Conservation (phyloP, 1,284 basidiomycete species). For the Hemileia vastatrix region DNA sequence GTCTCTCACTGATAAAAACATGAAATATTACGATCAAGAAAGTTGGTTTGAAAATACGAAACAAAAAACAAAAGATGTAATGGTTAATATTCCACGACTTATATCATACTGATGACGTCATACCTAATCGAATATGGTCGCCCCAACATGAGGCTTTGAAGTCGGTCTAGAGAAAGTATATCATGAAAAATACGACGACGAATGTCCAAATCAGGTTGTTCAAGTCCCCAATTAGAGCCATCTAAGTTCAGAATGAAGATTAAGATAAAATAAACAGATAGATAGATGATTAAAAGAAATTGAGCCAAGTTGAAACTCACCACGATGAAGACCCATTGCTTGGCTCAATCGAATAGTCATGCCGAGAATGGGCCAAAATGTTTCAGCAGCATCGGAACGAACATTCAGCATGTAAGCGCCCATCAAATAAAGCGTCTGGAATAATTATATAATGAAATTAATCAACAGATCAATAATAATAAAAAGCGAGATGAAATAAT, state of each 20-base stretch:
- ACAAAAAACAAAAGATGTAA: background rate
- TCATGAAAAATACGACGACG: conserved; percentile 21
- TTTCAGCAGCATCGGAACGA: conserved; percentile 18
- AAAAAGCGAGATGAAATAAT: background rate
- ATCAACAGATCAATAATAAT: background rate
- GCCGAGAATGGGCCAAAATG: conserved; percentile 15
- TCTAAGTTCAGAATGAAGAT: background rate
- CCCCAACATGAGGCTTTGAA: conserved; percentile 13
- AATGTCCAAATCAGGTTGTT: conserved; percentile 8
- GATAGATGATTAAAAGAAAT: background rate
- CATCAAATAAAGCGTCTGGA: conserved; percentile 12
- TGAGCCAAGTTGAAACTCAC: conserved; percentile 1
- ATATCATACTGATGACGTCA: background rate
- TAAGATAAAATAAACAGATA: background rate
- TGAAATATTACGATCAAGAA: background rate
- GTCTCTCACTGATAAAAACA: conserved; percentile 10
- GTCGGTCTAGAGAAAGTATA: conserved; percentile 11
- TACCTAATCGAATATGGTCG: conserved; percentile 19
- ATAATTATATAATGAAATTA: background rate
- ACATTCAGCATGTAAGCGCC: conserved; percentile 12
- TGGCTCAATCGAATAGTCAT: conserved; percentile 17
- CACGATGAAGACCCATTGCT: conserved; percentile 20
- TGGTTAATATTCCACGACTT: background rate
- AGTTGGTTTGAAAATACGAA: background rate
- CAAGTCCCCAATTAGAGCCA: conserved; percentile 20